Evolutionary conservation across 2,329 filamentous ascomycete genomes (phyloP), one percentile per base, ranked within the genome.

Genomic region (Decorospora gaudefroyi): DNA sequence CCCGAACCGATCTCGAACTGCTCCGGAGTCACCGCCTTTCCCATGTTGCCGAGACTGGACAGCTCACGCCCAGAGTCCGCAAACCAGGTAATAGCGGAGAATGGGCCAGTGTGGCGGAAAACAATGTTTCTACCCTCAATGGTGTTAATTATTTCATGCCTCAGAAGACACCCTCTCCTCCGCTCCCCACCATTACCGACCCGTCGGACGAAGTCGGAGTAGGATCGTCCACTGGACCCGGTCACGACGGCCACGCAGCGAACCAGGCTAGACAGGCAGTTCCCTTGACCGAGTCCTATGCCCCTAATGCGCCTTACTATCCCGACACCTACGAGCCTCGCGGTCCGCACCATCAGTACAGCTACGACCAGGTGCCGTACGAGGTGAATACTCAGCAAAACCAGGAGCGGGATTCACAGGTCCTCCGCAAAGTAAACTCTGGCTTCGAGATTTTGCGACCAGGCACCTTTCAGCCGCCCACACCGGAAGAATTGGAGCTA

Each of bases 31-130:
- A 77, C 51, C 74, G 76, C 21, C 61, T 75, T 40, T 77, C 75
- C 4, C 76, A 77, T 50, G 75, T 74, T 21, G 76, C 76, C 12
- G 76, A 78, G 59, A 78, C 74, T 23, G 76, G 76, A 11, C 75
- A 77, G 49, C 65, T 78, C 32, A 70, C 68, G 18, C 72, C 71
- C 15, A 55, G 72, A 47, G 64, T 69, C 25, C 69, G 70, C 42
- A 64, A 59, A 50, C 64, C 66, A 51, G 65, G 62, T 42, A 56
- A 60, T 42, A 70, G 67, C 42, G 66, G 62, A 46, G 70, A 72
- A 40, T 72, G 68, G 66, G 62, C 67, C 19, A 69, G 62, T 47
- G 55, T 64, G 13, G 59, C 60, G n/a, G 63, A 68, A 9, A 65
- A 65, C 34, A 42, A 63, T 17, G 61, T 58, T 35, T 56, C 49